Base-by-base conservation (phyloP, 805 yeast species). In the Saccharomycopsis selenospora region DNA sequence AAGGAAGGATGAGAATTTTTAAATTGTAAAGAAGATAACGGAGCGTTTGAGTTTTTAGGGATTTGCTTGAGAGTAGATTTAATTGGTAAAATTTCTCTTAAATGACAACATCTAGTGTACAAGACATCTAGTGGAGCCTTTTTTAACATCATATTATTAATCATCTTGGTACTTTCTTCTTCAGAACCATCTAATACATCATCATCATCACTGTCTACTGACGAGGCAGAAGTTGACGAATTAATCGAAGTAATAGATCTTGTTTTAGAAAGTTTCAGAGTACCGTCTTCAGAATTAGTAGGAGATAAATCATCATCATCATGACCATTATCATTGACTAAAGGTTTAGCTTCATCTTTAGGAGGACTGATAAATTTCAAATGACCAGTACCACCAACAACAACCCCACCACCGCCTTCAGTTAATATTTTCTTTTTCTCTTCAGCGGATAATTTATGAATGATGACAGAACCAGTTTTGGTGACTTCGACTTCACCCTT, bases 31-130 rank as follows among this genome's bases (percentile, higher is more conserved):
- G 77, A 61, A 4, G 86, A 80, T 22, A 90, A 63, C 3, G 96
- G 95, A 0, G 85, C 80, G 42, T 81, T 74, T 25, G 88, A 80
- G 20, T 85, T 87, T 59, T 80, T 80, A 1, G 86, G 85, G 50
- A 88, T 75, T 61, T 87, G 95, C 59, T 84, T 83, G 56, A 86
- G 60, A 4, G 91, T 88, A 2, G 95, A 91, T 2, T 95, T 91
- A 44, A 90, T 90, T 1, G 98, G 97, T 52, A 90, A 64, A 49
- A 90, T 90, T 59, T 90, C 97, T 48, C 97, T 71, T 50, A 90
- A 68, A 63, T 90, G 97, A 62, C 97, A 90, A 63, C 97, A 91
- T 55, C 97, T 71, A 1, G 96, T 87, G 65, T 90, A 90, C 59
- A 91, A 71, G 42, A 79, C 74, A 57, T 87, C 96, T 41, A 82